phyloP scores from a whole-genome alignment of 2,329 filamentous ascomycete species.

The Grosmannia clavigera region DNA sequence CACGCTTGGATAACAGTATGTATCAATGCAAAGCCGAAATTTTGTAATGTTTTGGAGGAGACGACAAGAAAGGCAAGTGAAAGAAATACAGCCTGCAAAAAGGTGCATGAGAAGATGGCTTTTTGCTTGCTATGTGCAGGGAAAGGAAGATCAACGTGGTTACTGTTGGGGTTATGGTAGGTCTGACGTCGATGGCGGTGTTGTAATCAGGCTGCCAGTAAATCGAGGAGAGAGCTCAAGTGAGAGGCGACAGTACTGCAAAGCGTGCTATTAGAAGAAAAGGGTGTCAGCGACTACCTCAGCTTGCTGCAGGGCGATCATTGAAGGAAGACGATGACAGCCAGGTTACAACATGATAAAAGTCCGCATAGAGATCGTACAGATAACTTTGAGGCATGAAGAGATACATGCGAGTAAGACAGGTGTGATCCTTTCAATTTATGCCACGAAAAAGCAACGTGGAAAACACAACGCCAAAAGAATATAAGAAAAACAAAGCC shows the following conservation, averaged over 20 bases:
- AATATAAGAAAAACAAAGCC: background rate
- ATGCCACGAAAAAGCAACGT: background rate
- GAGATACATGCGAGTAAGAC: background rate
- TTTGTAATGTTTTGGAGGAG: background rate
- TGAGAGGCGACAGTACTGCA: background rate
- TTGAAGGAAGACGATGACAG: background rate
- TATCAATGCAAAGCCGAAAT: background rate
- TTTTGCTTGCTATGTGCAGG: background rate
- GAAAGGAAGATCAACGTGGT: background rate
- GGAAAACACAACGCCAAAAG: background rate
- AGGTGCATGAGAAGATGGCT: background rate
- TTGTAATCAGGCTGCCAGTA: background rate
- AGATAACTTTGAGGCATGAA: background rate
- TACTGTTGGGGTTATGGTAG: background rate
- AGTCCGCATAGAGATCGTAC: background rate
- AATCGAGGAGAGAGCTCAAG: constrained; percentile 4
- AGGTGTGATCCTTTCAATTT: background rate
- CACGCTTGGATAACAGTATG: background rate
- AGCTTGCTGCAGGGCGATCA: background rate
- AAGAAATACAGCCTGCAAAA: background rate
- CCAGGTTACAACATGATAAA: background rate
- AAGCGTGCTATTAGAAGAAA: background rate
- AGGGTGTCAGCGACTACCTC: background rate
- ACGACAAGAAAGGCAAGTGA: background rate
- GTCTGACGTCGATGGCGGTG: background rate